phyloP scores from a whole-genome alignment of 768 basidiomycete genomes.

The Collybia mongolica region DNA sequence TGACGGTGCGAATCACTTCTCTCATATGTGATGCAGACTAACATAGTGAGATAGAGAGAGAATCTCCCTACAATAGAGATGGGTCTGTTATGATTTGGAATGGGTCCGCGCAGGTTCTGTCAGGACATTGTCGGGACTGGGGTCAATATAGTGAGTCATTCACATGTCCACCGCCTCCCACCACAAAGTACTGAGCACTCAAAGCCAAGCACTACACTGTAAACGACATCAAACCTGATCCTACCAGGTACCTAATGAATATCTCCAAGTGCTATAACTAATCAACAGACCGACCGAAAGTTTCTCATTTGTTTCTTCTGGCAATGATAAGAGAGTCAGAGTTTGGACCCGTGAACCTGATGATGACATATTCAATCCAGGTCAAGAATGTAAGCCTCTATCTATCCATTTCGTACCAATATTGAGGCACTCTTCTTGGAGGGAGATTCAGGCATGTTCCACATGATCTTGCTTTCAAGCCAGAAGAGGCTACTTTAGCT shows the following conservation, averaged over 20 bases:
- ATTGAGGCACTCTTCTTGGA: not conserved
- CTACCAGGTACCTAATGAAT: conserved; percentile 36
- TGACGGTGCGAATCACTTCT: conserved; percentile 18
- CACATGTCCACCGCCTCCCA: not conserved
- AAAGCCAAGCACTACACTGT: conserved; percentile 53
- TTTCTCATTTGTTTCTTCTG: conserved; percentile 43
- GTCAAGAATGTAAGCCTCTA: conserved; percentile 3
- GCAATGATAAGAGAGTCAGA: conserved; percentile 40
- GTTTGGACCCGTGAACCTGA: conserved; percentile 37
- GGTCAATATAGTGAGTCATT: not conserved
- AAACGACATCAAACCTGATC: conserved; percentile 55
- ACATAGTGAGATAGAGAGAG: conserved; percentile 20
- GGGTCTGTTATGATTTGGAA: conserved; percentile 47
- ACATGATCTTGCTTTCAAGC: conserved; percentile 14
- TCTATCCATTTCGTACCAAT: conserved; percentile 8
- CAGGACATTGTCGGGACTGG: conserved; percentile 18
- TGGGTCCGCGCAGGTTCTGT: conserved; percentile 16
- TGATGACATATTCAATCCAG: conserved; percentile 12
- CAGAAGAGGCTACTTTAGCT: conserved; percentile 14
- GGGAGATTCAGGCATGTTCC: conserved; percentile 22
- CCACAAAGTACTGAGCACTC: conserved; percentile 7
- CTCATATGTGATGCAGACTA: not conserved
- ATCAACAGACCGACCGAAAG: conserved; percentile 21
- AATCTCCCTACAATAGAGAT: conserved; percentile 42
- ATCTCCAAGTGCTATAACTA: conserved; percentile 1